Evolutionary conservation across 1,284 basidiomycete species (phyloP).

Genomic region (Inonotus hispidus): DNA sequence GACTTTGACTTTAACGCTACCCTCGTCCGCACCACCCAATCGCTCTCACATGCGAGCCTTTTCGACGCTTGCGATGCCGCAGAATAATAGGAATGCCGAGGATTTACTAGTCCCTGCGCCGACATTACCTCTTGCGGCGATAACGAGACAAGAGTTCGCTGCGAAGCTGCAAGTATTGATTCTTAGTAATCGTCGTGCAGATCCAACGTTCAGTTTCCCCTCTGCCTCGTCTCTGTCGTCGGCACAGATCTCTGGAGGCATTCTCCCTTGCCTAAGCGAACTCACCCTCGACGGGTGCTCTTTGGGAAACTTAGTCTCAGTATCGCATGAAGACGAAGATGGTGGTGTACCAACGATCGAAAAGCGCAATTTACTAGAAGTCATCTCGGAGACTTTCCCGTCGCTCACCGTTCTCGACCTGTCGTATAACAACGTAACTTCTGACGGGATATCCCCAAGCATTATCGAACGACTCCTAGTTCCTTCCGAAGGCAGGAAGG

Average conservation of each 20-base stretch:
- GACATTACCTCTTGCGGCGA: constrained; percentile 58
- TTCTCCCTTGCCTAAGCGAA: constrained; percentile 64
- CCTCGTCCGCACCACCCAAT: constrained; percentile 48
- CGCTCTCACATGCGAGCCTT: constrained; percentile 52
- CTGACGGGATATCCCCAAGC: constrained; percentile 41
- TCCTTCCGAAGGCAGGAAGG: constrained; percentile 34
- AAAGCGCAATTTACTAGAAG: constrained; percentile 48
- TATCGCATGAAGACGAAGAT: constrained; percentile 28
- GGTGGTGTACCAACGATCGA: constrained; percentile 34
- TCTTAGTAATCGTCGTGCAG: constrained; percentile 59
- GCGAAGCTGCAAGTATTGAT: constrained; percentile 52
- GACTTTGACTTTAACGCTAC: constrained; percentile 57
- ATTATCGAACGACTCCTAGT: constrained; percentile 47
- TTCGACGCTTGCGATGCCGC: constrained; percentile 40
- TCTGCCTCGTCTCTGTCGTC: constrained; percentile 22
- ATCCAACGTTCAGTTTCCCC: constrained; percentile 56
- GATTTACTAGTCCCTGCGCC: constrained; percentile 59
- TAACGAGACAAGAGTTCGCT: constrained; percentile 56
- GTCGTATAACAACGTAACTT: constrained; percentile 65
- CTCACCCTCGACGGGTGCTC: constrained; percentile 66
- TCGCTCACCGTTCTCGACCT: constrained; percentile 60
- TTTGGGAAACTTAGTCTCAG: constrained; percentile 49
- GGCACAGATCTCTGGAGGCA: constrained; percentile 28
- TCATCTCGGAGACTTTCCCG: constrained; percentile 62
- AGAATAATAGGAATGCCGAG: constrained; percentile 25